Conservation (phyloP, 2,329 filamentous ascomycete genomes). For the Dactylellina parvicollis region DNA sequence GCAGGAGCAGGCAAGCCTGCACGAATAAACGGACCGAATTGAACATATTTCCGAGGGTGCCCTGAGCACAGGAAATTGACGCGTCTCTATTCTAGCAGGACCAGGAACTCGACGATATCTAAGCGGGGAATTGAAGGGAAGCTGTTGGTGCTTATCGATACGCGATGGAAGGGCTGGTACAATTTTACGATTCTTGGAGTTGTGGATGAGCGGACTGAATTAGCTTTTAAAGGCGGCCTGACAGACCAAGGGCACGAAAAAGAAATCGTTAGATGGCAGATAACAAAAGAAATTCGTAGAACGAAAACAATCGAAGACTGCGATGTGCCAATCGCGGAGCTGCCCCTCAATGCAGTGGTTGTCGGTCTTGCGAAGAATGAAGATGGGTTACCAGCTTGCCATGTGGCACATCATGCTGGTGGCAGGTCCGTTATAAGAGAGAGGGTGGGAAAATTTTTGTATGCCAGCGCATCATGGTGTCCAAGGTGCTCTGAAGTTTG, state of each 20-base stretch:
- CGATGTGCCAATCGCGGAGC: slow-evolving; percentile 37
- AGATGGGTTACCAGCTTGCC: slow-evolving; percentile 50
- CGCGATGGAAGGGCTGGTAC: neutral
- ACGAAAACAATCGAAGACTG: slow-evolving; percentile 29
- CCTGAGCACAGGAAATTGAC: neutral
- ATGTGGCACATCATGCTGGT: slow-evolving; percentile 52
- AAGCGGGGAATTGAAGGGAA: neutral
- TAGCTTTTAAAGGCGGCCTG: slow-evolving; percentile 1
- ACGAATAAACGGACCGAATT: slow-evolving; percentile 13
- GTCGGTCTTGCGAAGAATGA: slow-evolving; percentile 27
- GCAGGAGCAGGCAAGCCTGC: slow-evolving; percentile 22
- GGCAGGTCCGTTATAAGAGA: slow-evolving; percentile 39
- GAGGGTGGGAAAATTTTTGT: slow-evolving; percentile 25
- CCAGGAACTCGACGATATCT: neutral
- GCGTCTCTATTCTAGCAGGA: slow-evolving; percentile 9
- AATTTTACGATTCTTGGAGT: neutral
- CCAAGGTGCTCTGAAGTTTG: slow-evolving; percentile 25
- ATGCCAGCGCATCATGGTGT: slow-evolving; percentile 54
- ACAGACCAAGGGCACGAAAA: slow-evolving; percentile 2
- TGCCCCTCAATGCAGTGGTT: slow-evolving; percentile 46
- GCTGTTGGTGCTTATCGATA: slow-evolving; percentile 27
- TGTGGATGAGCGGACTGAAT: slow-evolving; percentile 5
- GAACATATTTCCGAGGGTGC: slow-evolving; percentile 32
- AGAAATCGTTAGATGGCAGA: slow-evolving; percentile 11
- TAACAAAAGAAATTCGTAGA: slow-evolving; percentile 54